Percentiles rank a stretch among this genome's conserved stretches.
Conservation (phyloP, 2,329 filamentous ascomycete genomes). For the Pseudocercospora fijiensis region DNA sequence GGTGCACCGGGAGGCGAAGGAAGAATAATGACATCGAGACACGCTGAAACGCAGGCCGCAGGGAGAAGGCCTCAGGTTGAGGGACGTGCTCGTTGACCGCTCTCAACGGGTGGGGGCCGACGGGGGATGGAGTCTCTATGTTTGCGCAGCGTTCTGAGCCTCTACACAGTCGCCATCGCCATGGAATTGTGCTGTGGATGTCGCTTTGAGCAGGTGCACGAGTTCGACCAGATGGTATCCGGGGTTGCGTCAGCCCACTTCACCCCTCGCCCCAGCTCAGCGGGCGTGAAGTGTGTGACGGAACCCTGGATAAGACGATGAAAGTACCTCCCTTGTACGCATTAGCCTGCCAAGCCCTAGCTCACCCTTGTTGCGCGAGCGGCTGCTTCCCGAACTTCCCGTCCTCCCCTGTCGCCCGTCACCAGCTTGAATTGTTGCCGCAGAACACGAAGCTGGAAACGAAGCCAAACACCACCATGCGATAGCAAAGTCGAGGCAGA, state of each 20-base stretch:
- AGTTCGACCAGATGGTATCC: background rate
- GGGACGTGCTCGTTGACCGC: constrained; percentile 3
- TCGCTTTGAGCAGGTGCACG: background rate
- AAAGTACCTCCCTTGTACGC: background rate
- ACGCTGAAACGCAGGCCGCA: background rate
- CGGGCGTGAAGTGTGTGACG: too few species aligned
- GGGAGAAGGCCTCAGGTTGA: background rate
- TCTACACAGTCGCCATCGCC: background rate
- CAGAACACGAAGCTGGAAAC: background rate
- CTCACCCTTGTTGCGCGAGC: background rate
- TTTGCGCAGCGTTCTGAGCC: background rate
- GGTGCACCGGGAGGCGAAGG: constrained; percentile 9
- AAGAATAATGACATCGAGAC: constrained; percentile 26
- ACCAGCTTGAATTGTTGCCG: background rate
- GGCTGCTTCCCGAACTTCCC: background rate
- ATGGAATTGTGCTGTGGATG: background rate
- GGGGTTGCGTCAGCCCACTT: too few species aligned
- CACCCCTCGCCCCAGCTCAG: too few species aligned
- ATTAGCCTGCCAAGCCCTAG: background rate
- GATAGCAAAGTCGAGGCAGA: constrained; percentile 2
- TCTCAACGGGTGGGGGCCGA: constrained; percentile 3
- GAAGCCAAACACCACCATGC: constrained; percentile 10
- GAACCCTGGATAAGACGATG: background rate
- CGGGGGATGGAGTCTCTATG: too few species aligned
- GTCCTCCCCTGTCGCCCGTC: background rate